Conservation (phyloP, 2,329 filamentous ascomycete species). For the Dactylellina drechsleri region DNA sequence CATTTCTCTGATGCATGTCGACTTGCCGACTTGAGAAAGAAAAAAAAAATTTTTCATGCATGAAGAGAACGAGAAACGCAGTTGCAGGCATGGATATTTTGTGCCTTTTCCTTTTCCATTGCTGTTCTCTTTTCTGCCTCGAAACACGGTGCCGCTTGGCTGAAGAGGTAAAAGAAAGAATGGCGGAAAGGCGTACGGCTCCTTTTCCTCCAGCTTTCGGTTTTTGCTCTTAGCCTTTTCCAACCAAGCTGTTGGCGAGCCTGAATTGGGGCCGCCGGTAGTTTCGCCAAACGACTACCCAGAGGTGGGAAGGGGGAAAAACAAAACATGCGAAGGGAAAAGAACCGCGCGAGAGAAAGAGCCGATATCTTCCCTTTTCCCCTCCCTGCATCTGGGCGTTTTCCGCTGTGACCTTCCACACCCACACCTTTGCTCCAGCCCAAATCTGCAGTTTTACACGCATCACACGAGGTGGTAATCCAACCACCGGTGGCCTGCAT, state of each 20-base stretch:
- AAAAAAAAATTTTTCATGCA: slow-evolving; percentile 27
- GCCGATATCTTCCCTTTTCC: slow-evolving; percentile 50
- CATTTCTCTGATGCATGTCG: slow-evolving; percentile 33
- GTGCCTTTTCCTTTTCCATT: slow-evolving; percentile 28
- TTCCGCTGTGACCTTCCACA: slow-evolving; percentile 47
- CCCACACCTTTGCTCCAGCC: slow-evolving; percentile 38
- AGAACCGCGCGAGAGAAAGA: slow-evolving; percentile 55
- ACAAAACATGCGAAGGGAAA: slow-evolving; percentile 47
- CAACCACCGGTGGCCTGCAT: slow-evolving; percentile 34
- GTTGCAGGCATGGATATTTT: slow-evolving; percentile 29
- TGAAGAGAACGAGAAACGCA: slow-evolving; percentile 43
- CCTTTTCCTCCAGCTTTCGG: slow-evolving; percentile 6
- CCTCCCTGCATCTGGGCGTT: slow-evolving; percentile 46
- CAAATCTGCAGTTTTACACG: slow-evolving; percentile 54
- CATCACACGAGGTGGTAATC: slow-evolving; percentile 44
- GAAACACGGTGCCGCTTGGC: slow-evolving; percentile 22
- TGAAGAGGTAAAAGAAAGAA: slow-evolving; percentile 22
- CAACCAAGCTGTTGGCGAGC: slow-evolving; percentile 9
- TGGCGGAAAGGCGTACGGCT: slow-evolving; percentile 23
- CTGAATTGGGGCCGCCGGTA: slow-evolving; percentile 50
- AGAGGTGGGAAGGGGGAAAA: slow-evolving; percentile 35
- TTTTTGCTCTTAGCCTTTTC: slow-evolving; percentile 20
- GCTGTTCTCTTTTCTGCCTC: no score
- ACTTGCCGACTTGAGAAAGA: slow-evolving; percentile 45
- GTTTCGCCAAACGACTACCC: slow-evolving; percentile 47